Evolutionary conservation across 192 early-diverging fungal genomes (phyloP).

Genomic region (Geranomyces michiganensis): DNA sequence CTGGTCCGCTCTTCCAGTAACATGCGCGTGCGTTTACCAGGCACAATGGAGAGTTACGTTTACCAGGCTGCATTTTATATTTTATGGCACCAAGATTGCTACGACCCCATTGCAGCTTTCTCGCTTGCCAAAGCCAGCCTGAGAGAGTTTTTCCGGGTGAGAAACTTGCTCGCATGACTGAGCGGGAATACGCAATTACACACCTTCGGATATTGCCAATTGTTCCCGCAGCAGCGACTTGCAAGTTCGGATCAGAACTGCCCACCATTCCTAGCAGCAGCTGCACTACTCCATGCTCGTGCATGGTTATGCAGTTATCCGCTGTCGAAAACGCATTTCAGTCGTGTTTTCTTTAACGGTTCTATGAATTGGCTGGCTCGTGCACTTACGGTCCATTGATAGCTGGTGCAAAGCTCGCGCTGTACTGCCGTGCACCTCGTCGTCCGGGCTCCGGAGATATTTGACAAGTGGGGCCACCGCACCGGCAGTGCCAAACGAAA

Average conservation of each 20-base stretch:
- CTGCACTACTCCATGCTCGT: slow-evolving; percentile 69
- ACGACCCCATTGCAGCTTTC: slow-evolving; percentile 47
- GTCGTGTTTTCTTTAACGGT: background rate
- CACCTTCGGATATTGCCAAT: slow-evolving; percentile 69
- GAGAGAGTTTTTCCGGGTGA: background rate
- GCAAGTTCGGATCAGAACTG: slow-evolving; percentile 54
- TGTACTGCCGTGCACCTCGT: slow-evolving; percentile 63
- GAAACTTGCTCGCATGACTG: background rate
- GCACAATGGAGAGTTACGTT: too few species aligned
- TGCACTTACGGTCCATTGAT: slow-evolving; percentile 65
- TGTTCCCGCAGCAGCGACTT: slow-evolving; percentile 68
- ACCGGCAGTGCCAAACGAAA: slow-evolving; percentile 61
- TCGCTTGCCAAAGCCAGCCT: slow-evolving; percentile 65
- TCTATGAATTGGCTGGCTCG: background rate
- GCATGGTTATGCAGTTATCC: slow-evolving; percentile 72
- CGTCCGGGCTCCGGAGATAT: slow-evolving; percentile 63
- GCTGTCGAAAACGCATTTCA: slow-evolving; percentile 34
- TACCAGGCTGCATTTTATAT: too few species aligned
- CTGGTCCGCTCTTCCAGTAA: too few species aligned
- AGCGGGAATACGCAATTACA: background rate
- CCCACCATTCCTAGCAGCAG: slow-evolving; percentile 68
- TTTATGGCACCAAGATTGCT: too few species aligned
- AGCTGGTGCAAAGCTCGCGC: slow-evolving; percentile 67
- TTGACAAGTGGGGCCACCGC: slow-evolving; percentile 69
- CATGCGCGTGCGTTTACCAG: too few species aligned